phyloP scores from a whole-genome alignment of 495 filamentous ascomycete genomes.

The Aspergillus campestris region DNA sequence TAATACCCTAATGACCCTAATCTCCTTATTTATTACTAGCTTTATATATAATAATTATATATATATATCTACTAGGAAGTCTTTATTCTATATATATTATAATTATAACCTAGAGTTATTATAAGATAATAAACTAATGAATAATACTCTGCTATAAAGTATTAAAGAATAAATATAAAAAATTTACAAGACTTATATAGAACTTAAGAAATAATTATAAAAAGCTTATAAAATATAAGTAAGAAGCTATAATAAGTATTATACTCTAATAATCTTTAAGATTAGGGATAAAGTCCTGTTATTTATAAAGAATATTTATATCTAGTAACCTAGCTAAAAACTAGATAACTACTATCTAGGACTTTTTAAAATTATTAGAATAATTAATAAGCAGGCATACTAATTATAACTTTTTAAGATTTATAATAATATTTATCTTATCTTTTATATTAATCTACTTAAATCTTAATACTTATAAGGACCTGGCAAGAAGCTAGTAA shows the following conservation, averaged over 20 bases:
- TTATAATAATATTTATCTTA: too few relatives aligned
- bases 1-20: neutral
- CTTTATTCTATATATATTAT: neutral
- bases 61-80: neutral
- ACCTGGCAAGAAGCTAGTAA: neutral
- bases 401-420: too few relatives aligned
- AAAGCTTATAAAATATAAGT: neutral
- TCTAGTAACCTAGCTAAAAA: neutral
- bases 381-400: too few relatives aligned
- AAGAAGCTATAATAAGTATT: neutral
- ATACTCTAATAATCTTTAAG: neutral
- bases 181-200: too few relatives aligned
- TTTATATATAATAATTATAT: slow-evolving; percentile 3
- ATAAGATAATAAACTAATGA: too few relatives aligned
- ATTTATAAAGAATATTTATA: neutral
- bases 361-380: too few relatives aligned
- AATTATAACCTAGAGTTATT: neutral
- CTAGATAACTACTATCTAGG: too few relatives aligned
- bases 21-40: neutral
- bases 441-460: too few relatives aligned
- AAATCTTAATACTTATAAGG: neutral
- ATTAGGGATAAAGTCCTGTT: neutral
- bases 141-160: too few relatives aligned
- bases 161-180: too few relatives aligned
- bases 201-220: too few relatives aligned